Conservation (phyloP, 352 stramenopile species). For the Phytopythium litorale region DNA sequence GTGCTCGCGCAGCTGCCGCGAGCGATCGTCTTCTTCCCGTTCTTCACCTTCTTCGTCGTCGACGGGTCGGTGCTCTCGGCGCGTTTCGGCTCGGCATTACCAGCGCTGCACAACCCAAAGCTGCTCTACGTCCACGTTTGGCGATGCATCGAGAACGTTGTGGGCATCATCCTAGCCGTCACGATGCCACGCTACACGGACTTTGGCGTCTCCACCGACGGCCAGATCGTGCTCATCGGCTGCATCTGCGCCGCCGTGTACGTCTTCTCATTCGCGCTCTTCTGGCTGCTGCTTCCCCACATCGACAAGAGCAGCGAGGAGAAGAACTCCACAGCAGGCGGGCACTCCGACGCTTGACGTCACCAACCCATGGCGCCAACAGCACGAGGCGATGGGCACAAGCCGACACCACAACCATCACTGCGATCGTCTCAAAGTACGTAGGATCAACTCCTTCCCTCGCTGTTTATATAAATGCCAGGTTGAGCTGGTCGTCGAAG, state of each 20-base stretch:
- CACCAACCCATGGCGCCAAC: not conserved
- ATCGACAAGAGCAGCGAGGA: conserved; percentile 5
- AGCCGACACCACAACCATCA: not conserved
- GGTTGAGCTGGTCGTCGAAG: conserved; percentile 85
- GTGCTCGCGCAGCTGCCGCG: conserved; percentile 34
- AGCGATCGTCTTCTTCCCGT: conserved; percentile 57
- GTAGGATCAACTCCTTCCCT: not conserved
- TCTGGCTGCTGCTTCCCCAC: conserved; percentile 16
- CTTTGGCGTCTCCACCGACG: conserved; percentile 45
- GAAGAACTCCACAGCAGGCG: conserved; percentile 4
- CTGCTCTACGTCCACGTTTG: conserved; percentile 43
- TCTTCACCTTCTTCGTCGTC: conserved; percentile 62
- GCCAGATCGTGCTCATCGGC: conserved; percentile 29
- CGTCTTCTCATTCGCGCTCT: conserved; percentile 20
- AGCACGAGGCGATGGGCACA: not conserved
- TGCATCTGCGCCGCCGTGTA: conserved; percentile 35
- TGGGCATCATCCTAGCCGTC: conserved; percentile 34
- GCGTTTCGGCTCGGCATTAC: conserved; percentile 21
- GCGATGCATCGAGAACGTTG: conserved; percentile 51
- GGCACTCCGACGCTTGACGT: not conserved
- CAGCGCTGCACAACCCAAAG: conserved; percentile 30
- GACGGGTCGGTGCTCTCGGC: conserved; percentile 43
- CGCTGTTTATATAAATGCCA: conserved; percentile 76
- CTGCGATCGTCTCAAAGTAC: too few species aligned
- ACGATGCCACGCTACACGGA: conserved; percentile 52